A percentile compares a stretch with the other conserved stretches of the same genome.
phyloP scores from a whole-genome alignment of 139 green algal species.

The Tetraselmis chui region DNA sequence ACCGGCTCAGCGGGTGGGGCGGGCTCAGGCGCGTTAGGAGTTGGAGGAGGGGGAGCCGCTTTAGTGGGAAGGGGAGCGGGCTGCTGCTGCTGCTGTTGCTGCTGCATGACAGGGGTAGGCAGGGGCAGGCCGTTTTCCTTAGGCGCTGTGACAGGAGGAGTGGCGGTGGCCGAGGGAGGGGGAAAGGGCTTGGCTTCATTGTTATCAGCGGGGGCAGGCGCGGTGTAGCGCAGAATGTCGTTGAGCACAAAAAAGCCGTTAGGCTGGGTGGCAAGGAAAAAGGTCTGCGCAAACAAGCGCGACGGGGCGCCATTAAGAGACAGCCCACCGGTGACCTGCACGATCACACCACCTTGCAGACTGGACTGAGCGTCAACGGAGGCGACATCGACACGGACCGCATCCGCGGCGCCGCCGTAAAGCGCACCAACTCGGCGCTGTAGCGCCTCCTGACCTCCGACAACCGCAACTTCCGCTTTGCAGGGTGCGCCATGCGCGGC shows the following conservation, averaged over 20 bases:
- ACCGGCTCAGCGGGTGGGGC: conserved; percentile 12
- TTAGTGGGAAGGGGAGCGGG: conserved; percentile 7
- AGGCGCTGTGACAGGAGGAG: not conserved
- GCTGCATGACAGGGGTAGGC: not conserved
- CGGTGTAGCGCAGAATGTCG: conserved; percentile 73
- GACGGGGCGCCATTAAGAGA: conserved; percentile 32
- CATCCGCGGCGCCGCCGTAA: conserved; percentile 21
- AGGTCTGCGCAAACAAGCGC: conserved; percentile 76
- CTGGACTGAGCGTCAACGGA: conserved; percentile 76
- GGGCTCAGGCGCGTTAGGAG: conserved; percentile 11
- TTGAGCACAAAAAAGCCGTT: conserved; percentile 89
- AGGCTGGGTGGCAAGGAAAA: conserved; percentile 85
- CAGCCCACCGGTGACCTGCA: conserved; percentile 67
- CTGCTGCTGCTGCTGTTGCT: conserved; percentile 1
- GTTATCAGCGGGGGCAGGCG: not conserved
- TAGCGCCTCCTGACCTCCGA: not conserved
- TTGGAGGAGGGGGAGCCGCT: conserved; percentile 15
- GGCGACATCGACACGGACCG: conserved; percentile 43
- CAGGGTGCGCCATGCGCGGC: conserved; percentile 26
- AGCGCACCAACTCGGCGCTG: not conserved
- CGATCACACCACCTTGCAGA: conserved; percentile 57
- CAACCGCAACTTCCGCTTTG: not conserved
- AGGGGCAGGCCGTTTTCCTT: not conserved
- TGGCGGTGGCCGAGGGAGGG: not conserved
- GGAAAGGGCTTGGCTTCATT: conserved; percentile 11